Conservation (phyloP, 2,329 filamentous ascomycete genomes). For the Diaporthe eres region DNA sequence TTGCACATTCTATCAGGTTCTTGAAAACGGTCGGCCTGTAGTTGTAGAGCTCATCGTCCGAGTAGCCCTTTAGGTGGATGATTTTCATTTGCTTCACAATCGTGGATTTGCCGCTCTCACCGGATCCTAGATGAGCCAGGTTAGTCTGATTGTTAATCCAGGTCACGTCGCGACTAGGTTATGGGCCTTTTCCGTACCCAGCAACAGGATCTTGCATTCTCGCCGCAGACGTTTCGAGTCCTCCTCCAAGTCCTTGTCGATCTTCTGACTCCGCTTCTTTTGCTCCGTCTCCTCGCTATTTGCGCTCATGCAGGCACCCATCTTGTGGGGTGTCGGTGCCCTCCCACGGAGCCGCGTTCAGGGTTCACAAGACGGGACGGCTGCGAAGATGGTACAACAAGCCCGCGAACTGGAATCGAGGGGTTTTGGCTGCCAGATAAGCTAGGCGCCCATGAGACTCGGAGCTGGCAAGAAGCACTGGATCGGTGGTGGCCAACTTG, state of each 20-base stretch:
- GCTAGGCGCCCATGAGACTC: slow-evolving; percentile 39
- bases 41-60: slow-evolving; percentile 90
- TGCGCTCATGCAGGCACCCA: slow-evolving; percentile 95
- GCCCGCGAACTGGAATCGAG: slow-evolving; percentile 29
- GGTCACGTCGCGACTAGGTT: not conserved
- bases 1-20: slow-evolving; percentile 96
- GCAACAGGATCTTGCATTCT: slow-evolving; percentile 98
- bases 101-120: slow-evolving; percentile 98
- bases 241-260: slow-evolving; percentile 93
- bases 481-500: slow-evolving; percentile 13
- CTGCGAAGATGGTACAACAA: slow-evolving; percentile 30
- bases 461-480: slow-evolving; percentile 6
- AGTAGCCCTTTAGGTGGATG: slow-evolving; percentile 98
- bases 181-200: slow-evolving; percentile 74
- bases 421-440: slow-evolving; percentile 27
- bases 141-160: slow-evolving; percentile 9
- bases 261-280: slow-evolving; percentile 97
- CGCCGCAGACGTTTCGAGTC: slow-evolving; percentile 92
- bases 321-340: slow-evolving; percentile 59
- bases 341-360: slow-evolving; percentile 41
- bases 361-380: slow-evolving; percentile 35
- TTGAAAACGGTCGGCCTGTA: slow-evolving; percentile 98
- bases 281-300: slow-evolving; percentile 89
- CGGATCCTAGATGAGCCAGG: slow-evolving; percentile 78
- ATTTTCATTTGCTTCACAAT: slow-evolving; percentile 99